Percentiles rank a stretch among this genome's conserved stretches.
These are phyloP conservation scores for Neoconidiobolus thromboides DNA, from an alignment of 371 early-diverging fungal genomes.

Conservation along the genomic window DNA sequence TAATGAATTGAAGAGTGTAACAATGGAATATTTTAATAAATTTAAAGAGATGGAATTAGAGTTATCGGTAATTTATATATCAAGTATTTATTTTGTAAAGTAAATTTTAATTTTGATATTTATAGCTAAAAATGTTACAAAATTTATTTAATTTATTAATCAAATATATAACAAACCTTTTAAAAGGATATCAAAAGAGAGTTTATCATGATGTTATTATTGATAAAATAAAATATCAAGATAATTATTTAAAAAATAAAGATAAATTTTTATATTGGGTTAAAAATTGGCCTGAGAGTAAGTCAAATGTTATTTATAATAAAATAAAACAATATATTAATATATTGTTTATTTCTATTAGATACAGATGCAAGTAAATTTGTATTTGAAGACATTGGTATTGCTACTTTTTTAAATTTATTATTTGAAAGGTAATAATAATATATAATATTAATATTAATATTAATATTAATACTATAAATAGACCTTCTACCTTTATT, in stretches of 20 bases:
- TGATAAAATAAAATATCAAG: slow-evolving; percentile 36
- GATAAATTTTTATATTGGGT: slow-evolving; percentile 5
- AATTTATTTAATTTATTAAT: too few species aligned
- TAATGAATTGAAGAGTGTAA: too few species aligned
- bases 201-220: slow-evolving; percentile 50
- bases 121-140: too few species aligned
- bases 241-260: slow-evolving; percentile 4
- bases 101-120: too few species aligned
- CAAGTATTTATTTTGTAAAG: too few species aligned
- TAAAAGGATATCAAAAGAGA: slow-evolving; percentile 53
- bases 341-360: neutral
- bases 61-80: too few species aligned
- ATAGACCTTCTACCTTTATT: slow-evolving; percentile 34
- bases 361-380: slow-evolving; percentile 60
- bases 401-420: slow-evolving; percentile 58
- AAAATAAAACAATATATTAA: neutral
- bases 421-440: slow-evolving; percentile 40
- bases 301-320: neutral
- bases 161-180: neutral
- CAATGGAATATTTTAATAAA: too few species aligned
- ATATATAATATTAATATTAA: slow-evolving; percentile 7
- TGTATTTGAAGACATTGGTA: slow-evolving; percentile 71
- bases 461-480: neutral
- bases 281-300: neutral
- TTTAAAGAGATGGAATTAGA: too few species aligned